A percentile compares a stretch with the other conserved stretches of the same genome.
These are phyloP conservation scores for Santalum album DNA, from an alignment of 164 flowering plant species.

Conservation along the genomic window DNA sequence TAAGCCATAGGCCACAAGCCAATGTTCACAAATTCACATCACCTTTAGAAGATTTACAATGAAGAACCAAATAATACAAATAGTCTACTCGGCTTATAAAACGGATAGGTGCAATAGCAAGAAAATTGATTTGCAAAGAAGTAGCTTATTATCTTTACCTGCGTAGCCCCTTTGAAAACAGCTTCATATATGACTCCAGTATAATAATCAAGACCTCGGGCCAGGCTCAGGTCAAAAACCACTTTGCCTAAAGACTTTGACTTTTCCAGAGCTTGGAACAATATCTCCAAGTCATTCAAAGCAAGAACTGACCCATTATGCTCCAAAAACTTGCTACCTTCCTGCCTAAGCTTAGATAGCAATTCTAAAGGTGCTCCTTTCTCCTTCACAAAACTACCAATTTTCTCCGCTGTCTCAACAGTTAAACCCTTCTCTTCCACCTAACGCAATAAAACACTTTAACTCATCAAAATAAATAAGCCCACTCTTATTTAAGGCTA, in stretches of 20 bases:
- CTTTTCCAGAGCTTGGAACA: slow-evolving; percentile 68
- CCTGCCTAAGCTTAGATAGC: slow-evolving; percentile 51
- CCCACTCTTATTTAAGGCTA: too few species aligned
- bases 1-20: too few species aligned
- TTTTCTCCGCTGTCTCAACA: slow-evolving; percentile 64
- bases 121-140: too few species aligned
- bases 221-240: slow-evolving; percentile 92
- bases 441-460: slow-evolving; percentile 21
- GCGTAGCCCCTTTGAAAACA: slow-evolving; percentile 77
- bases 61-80: not conserved
- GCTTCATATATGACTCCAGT: slow-evolving; percentile 97
- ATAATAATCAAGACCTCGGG: slow-evolving; percentile 97
- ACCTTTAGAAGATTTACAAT: not conserved
- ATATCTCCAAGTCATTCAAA: slow-evolving; percentile 65
- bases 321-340: slow-evolving; percentile 54
- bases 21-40: too few species aligned
- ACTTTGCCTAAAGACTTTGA: slow-evolving; percentile 63
- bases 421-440: slow-evolving; percentile 81
- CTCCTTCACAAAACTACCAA: slow-evolving; percentile 80
- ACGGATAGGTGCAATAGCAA: not conserved
- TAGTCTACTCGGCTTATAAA: too few species aligned
- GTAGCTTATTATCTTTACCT: slow-evolving; percentile 54
- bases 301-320: slow-evolving; percentile 50
- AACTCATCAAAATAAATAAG: too few species aligned
- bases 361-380: slow-evolving; percentile 66